A percentile compares a stretch with the other conserved stretches of the same genome.
Conservation (phyloP, 176 grass and related monocot species). For the Hsuehochloa calcarea region DNA sequence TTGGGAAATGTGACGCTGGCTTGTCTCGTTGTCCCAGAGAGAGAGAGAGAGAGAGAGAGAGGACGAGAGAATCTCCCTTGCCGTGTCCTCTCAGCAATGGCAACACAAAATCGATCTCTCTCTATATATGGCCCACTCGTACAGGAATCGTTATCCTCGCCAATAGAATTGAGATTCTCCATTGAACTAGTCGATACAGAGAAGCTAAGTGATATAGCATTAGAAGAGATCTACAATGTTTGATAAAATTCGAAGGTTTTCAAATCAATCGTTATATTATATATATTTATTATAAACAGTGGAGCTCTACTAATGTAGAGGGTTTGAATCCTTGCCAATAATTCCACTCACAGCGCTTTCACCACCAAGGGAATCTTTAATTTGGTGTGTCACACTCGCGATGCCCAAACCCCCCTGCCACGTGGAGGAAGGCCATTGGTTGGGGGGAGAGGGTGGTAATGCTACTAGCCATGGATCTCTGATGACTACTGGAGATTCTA, state of each 20-base stretch:
- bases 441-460: not conserved
- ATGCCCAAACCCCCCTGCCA: not conserved
- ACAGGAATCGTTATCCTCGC: slow-evolving; percentile 41
- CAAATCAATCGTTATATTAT: too few relatives aligned
- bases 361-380: not conserved
- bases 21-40: slow-evolving; percentile 12
- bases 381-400: not conserved
- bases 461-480: not conserved
- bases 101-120: slow-evolving; percentile 20
- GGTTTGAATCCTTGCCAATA: not conserved
- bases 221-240: too few relatives aligned
- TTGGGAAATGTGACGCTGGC: not conserved
- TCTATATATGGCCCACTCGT: not conserved
- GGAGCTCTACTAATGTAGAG: too few relatives aligned
- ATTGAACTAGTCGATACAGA: too few relatives aligned
- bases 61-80: slow-evolving; percentile 21
- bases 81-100: slow-evolving; percentile 35
- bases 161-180: not conserved
- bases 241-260: too few relatives aligned
- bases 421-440: not conserved
- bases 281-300: too few relatives aligned
- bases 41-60: not conserved
- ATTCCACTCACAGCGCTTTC: slow-evolving; percentile 1
- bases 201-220: too few relatives aligned
- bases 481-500: not conserved